Base-by-base conservation (phyloP, 2,329 filamentous ascomycete genomes). In the Penicillium polonicum region DNA sequence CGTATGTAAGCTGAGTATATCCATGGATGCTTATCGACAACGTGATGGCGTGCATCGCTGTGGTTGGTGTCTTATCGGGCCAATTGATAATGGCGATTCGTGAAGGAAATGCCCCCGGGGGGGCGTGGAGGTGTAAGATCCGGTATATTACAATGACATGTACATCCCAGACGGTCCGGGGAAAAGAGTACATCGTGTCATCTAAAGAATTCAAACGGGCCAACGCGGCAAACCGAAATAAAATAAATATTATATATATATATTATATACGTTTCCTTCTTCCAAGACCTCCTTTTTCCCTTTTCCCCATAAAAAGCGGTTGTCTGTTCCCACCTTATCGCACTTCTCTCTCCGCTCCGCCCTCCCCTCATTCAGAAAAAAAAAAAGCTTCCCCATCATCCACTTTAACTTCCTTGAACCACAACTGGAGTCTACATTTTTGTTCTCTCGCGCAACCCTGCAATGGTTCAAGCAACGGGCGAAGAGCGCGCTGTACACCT, bases 401-500 rank as follows among this genome's bases (percentile, higher is more conserved):
- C 31, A 27, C 48, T 49, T 35, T 33, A 25, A 36, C 29, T 19
- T 43, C 27, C 13, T 21, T 29, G 50, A 53, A 19, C 33, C 6
- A 48, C 21, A 48, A 48, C 41, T 46, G 21, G 36, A 44, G 42
- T 45, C 36, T 29, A 27, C 21, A 38, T 39, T 25, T 55, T 27
- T 42, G 27, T 21, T 21, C 53, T 23, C 25, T 44, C 29, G 52
- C 43, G 61, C 63, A 64, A 59, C 62, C 65, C 65, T 72, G 74
- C 72, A 72, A 78, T 78, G 75, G 74, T 77, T 64, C 70, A 70
- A 65, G 68, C 71, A 65, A 72, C 73, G 56, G 73, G 75, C 59
- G 73, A 80, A 68, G 76, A 78, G 63, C 77, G 76, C 66, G 79
- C 79, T 66, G 72, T 74, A 60, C 68, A 73, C 59, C 69, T 81